Evolutionary conservation across 768 basidiomycete species (phyloP), one percentile per base, ranked within the genome.

Genomic region (Suillus luteus): DNA sequence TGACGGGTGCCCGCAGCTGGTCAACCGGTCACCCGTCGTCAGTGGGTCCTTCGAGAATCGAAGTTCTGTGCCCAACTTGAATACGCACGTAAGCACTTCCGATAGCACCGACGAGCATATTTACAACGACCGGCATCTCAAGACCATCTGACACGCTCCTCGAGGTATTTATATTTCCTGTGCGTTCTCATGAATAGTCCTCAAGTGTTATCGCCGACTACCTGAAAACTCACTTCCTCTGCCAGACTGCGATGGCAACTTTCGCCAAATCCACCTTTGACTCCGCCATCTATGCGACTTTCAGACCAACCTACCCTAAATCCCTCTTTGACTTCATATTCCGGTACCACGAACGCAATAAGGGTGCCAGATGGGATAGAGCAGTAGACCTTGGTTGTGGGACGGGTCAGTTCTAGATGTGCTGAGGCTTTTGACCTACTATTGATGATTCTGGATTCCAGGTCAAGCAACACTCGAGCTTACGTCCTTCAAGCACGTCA

Each of bases 311-410:
- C 1, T 93, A 93, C 70, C 91, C 93, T 3, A 73, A 77, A 5
- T 77, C 82, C 31, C 79, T 93, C 10, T 92, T 85, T 72, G 83
- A 90, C 31, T 77, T 83, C 48, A 76, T 93, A 49, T 86, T 86
- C 68, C 71, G 78, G 5, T 90, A 86, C 69, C 92, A 93, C 69
- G 72, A 68, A 6, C 64, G 66, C 14, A 12, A 54, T 3, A 31
- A n/a, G 1, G 44, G 40, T 0, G 69, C 68, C 0, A 65, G 73
- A 60, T 90, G 85, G 82, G 80, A 85, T 15, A 78, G 75, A 19
- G 91, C 89, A 0, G 79, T 92, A 0, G 93, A 95, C 68, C 72
- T 93, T 2, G 92, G 93, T 5, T 94, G 93, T 75, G 92, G 93
- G 33, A 91, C 93, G n/a, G 90, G 92, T 90, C 63, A 12, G 78